Base-by-base conservation (phyloP, 2,329 filamentous ascomycete species). In the Exophiala bonariae region DNA sequence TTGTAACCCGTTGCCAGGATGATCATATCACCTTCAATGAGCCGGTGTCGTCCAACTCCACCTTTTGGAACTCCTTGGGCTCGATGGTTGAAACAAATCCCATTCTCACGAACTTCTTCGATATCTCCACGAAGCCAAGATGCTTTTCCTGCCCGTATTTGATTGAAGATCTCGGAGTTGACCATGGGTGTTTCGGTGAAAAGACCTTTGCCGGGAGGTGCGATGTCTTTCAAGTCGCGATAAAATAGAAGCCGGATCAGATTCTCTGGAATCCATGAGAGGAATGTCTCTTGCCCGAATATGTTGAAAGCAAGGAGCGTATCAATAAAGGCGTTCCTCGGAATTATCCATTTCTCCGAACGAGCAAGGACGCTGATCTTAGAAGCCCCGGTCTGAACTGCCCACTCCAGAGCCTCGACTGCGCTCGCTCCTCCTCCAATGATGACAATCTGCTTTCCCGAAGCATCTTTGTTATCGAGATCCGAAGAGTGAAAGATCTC, bases 171-270 rank as follows among this genome's bases (percentile, higher is more conserved):
- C 36, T 90, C 83, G 13, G 83, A 86, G 66, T 93, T 95, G 18
- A 93, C 87, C 87, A 93, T 92, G 1, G 89, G 89, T 0, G 89
- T 95, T 41, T 87, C 85, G 20, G 79, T 89, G 65, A 89, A 95
- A n/a, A 93, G 70, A 7, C 87, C 87, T 60, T 85, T 83, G 28
- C 54, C 50, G 19, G 79, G 73, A 0, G 89, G 89, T 0, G 87
- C 80, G 4, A 95, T 76, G 56, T 90, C 82, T 59, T 83, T 71
- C 2, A 95, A 77, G 58, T 93, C 89, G 13, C 88, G 81, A 64
- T 95, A 95, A 72, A 95, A 95, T 71, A 92, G 79, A 54, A 85
- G 81, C 51, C 82, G 82, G 0, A 95, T 78, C 1, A 95, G 69
- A 35, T 75, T 75, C 64, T 95, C 89, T 0, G 89, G 89, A 32